Evolutionary conservation across 106 monocot species (phyloP), one percentile per base, ranked within the genome.

Genomic region (Cymbidium sinense): DNA sequence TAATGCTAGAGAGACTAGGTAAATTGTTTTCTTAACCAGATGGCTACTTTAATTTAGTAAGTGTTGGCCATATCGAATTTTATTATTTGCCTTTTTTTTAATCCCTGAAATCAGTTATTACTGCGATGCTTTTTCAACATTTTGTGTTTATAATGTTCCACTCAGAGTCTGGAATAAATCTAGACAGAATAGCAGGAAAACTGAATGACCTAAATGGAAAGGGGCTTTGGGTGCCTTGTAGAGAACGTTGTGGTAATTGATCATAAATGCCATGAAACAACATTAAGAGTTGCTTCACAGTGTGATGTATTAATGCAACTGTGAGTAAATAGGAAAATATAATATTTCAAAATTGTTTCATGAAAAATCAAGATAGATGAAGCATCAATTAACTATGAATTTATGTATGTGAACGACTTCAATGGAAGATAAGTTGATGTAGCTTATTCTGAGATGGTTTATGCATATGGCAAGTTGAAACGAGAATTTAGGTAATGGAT

Each of bases 1-100:
- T 83, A 70, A 95, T 95, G 86, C 85, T 95, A 58, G 88, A 86
- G 73, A 89, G 77, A 41, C 58, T 94, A 77, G 89, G 94, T 94
- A 77, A 28, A 70, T 75, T 34, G 23, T 62, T 85, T 28, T 30
- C 78, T 70, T 23, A 52, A 9, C 35, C 15, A 54, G 50, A 34
- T 27, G 6, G 25, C 23, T 54, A 17, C 29, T 35, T 54, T 25
- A 30, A 43, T 35, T n/a, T 30, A n/a, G 5, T 37, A 9, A 36
- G 69, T 31, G 31, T 9, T 71, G 11, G 12, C 11, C 33, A 33
- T 13, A 33, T 33, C 11, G n/a, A 25, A n/a, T 25, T 25, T 62
- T 47, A 13, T 13, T 47, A n/a, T 47, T 47, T 47, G 13, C 13
- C 13, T 47, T 47, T 47, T 47, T 15, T 47, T 47, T 3, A 67